Evolutionary conservation across 208 protist genomes (phyloP).

Genomic region (Leishmania braziliensis): DNA sequence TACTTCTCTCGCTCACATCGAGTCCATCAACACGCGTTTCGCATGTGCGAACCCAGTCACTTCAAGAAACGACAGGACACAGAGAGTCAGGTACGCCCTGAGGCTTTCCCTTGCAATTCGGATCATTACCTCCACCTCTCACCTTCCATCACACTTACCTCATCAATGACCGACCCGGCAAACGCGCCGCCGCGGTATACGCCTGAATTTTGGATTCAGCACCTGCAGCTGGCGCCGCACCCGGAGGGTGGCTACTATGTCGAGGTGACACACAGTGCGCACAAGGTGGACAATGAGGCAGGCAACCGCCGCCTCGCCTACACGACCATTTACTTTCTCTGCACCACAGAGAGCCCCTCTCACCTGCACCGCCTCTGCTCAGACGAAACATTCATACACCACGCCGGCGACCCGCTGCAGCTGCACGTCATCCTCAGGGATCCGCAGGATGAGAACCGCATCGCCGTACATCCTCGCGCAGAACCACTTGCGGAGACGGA

Average conservation of each 20-base stretch:
- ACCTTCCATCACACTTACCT: neutral
- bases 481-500: neutral
- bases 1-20: neutral
- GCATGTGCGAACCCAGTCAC: too few relatives aligned
- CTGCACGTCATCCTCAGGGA: conserved; percentile 43
- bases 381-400: conserved; percentile 56
- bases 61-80: too few relatives aligned
- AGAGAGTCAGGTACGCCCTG: too few relatives aligned
- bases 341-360: conserved; percentile 47
- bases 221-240: conserved; percentile 45
- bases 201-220: conserved; percentile 43
- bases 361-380: conserved; percentile 58
- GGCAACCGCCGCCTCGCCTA: conserved; percentile 29
- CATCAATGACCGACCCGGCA: neutral
- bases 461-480: conserved; percentile 13
- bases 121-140: neutral
- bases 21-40: neutral
- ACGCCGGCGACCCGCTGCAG: conserved; percentile 46
- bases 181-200: neutral
- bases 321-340: conserved; percentile 62
- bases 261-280: conserved; percentile 28
- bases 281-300: conserved; percentile 29
- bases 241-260: conserved; percentile 51
- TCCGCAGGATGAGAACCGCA: conserved; percentile 27
- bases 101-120: neutral